Evolutionary conservation across 768 basidiomycete species (phyloP).

Genomic region (Russula emetica): DNA sequence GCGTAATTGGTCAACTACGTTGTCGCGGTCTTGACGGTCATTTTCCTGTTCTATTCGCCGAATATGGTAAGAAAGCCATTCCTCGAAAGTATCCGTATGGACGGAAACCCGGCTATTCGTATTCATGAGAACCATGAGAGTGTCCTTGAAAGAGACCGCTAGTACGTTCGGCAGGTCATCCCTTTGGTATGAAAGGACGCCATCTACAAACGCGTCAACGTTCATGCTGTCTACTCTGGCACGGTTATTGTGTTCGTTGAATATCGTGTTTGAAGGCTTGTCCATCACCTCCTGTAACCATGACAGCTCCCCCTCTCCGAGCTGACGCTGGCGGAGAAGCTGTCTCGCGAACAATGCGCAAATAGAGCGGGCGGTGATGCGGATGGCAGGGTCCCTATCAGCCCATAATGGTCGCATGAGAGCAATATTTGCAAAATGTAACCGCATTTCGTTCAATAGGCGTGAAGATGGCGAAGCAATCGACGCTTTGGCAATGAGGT

Average conservation of each 20-base stretch:
- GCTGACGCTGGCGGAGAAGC: neutral
- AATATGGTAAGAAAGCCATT: neutral
- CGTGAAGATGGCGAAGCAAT: neutral
- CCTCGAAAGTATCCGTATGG: neutral
- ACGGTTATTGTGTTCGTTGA: neutral
- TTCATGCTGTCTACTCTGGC: neutral
- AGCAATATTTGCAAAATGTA: neutral
- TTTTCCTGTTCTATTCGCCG: neutral
- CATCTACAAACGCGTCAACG: neutral
- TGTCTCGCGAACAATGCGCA: conserved; percentile 1
- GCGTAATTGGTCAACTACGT: neutral
- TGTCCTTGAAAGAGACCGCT: neutral
- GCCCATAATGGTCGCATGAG: neutral
- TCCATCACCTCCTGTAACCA: neutral
- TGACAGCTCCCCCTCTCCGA: neutral
- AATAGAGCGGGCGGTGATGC: conserved; percentile 4
- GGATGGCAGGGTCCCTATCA: neutral
- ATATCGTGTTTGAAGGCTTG: neutral
- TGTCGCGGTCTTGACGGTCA: neutral
- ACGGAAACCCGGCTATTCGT: neutral
- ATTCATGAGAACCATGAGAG: conserved; percentile 9
- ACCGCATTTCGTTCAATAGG: neutral
- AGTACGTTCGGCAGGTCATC: neutral
- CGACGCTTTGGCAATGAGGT: neutral
- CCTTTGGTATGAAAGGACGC: neutral